Base-by-base conservation (phyloP, 2,329 filamentous ascomycete species). In the Ceratocystis cubensis region DNA sequence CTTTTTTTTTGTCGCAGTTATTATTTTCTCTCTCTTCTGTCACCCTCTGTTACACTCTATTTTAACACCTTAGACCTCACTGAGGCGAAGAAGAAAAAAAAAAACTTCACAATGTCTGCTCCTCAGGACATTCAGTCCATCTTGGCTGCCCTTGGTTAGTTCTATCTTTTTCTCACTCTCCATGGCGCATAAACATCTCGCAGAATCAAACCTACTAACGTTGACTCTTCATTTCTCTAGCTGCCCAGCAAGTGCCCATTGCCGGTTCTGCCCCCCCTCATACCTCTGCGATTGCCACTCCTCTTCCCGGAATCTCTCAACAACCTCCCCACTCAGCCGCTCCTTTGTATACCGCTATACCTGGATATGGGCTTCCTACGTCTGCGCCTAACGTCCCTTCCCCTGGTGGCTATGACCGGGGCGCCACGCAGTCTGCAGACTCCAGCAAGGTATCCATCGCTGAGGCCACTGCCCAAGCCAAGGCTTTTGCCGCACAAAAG, bases 401-500 rank as follows among this genome's bases (percentile, higher is more conserved):
- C 13, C 50, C 64, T 30, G 28, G 25, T 30, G 48, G 37, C 57
- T 62, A 56, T 33, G 45, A 44, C 53, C 22, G 48, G 17, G 33
- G 59, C 65, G 62, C 62, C 61, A 41, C 65, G 8, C 56, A 44
- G 30, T 41, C 53, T n/a, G 41, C 15, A 28, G 44, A 25, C 44
- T 28, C 61, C 3, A 45, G n/a, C 50, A 37, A 45, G n/a, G 41
- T 53, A 25, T 63, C 46, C 41, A 45, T 67, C 13, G 63, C 50
- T 30, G 90, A 95, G 74, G 88, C 90, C 62, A 87, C 96, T 71
- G 89, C 91, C 48, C 90, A 91, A 74, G 91, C 90, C 61, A 88
- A 89, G 74, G 88, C 87, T 53, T 89, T 89, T 75, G 89, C 91
- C 50, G 85, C 88, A 37, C 87, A 93, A 74, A 89, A 90, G 73